Base-by-base conservation (phyloP, 192 early-diverging fungal species). In the Haplosporangium gracile region DNA sequence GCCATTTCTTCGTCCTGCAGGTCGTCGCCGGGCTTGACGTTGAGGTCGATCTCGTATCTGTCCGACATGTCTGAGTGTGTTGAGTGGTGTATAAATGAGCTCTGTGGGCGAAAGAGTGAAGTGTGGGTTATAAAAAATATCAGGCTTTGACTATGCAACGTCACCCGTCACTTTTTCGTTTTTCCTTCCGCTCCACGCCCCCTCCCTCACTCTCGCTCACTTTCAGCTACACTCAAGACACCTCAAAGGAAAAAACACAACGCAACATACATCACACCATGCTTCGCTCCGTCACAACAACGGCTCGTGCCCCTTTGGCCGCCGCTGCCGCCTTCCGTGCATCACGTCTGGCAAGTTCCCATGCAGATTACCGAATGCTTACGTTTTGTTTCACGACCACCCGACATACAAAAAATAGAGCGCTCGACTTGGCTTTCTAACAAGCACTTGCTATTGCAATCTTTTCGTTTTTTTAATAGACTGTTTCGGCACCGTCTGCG, bases 1-100 rank as follows among this genome's bases (percentile, higher is more conserved):
- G 79, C 75, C 84, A 86, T 86, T 51, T 86, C 84, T 68, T 86
- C 84, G 45, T 86, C 84, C 76, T 81, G 79, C 18, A 86, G 69
- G 63, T 86, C 84, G 22, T 86, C 84, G 24, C 79, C 79, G 22
- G 84, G 84, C 75, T 75, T 77, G 51, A 86, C 75, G 65, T 71
- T 86, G 32, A 86, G 84, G 72, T 86, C 84, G 53, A 86, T 86
- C 45, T 80, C 84, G 76, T 77, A 86, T 70, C 74, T 86, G 71
- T 86, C 79, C 10, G 75, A 70, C 84, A 86, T 86, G 70, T 75
- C 49, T 39, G 68, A 22, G 42, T 40, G 71, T 34, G 26, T 51
- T 34, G 38, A 74, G 42, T 53, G 29, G 55, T 77, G 53, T 53
- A 20, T 77, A 42, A 4, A 32, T 78, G n/a, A 24, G 45, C 29